Evolutionary conservation across 768 basidiomycete genomes (phyloP), one percentile per base, ranked within the genome.

Genomic region (Termitomyces sp.): DNA sequence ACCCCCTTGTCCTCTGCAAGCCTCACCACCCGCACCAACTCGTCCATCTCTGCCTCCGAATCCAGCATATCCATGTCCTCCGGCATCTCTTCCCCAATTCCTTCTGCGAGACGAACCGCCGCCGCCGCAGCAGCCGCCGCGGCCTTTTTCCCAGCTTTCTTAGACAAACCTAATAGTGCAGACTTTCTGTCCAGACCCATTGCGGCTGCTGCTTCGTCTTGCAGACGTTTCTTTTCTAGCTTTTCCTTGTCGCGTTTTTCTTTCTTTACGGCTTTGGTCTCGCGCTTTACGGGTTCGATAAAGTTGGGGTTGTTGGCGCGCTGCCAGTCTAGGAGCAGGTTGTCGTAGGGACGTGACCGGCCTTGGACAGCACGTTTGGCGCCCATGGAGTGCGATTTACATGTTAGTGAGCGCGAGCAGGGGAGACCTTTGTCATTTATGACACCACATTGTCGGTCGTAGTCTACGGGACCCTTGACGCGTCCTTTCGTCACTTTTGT

Each of bases 341-440:
- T 87, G 65, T 97, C 94, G 66, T 93, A 98, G 7, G 74, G 69
- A 52, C 87, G 81, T 0, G 91, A 89, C 4, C 96, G 91, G 34
- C 92, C 92, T 59, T 82, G 80, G 1, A 99, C 95, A 9, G 89
- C 84, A 17, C 96, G 89, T 71, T 99, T 99, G 11, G 93, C 90
- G 14, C 93, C 93, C 88, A 99, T 96, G 2, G 92, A 89, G 68
- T 99, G 96, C 5, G 96, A 93, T 72, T 99, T 99, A 77, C 96
- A 99, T 0, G 96, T 98, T 37, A 99, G 80, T 7, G 94, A 94
- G 27, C 96, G 90, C 12, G 94, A 93, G 67, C 96, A 99, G 0
- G 92, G 94, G 7, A 93, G 74, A 43, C 81, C 81, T 70, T 97
- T 97, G 73, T 96, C 94, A 73, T 96, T 98, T 69, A 97, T 96